Percentiles rank a stretch among this genome's conserved stretches.
Conservation (phyloP, 2,329 filamentous ascomycete species). For the Trichoderma sp. region DNA sequence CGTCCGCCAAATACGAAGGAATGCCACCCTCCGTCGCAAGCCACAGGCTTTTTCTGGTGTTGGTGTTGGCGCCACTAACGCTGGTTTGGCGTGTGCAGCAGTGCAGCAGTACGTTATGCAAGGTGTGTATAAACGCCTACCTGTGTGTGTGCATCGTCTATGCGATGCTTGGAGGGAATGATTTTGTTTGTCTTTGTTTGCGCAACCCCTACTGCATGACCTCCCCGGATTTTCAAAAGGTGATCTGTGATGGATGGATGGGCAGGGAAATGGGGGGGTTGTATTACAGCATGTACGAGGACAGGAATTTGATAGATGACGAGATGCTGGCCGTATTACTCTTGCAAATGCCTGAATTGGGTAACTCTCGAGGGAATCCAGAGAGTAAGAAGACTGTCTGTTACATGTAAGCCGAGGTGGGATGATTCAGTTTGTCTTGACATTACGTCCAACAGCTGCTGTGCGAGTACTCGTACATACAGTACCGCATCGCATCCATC, state of each 20-base stretch:
- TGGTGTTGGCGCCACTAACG: not conserved
- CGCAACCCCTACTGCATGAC: not conserved
- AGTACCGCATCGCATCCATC: not conserved
- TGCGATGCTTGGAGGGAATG: not conserved
- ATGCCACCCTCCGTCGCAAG: constrained; percentile 14
- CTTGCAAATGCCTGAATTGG: not conserved
- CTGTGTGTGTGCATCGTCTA: not conserved
- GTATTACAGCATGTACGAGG: not conserved
- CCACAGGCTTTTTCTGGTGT: not conserved
- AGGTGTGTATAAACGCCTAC: not conserved
- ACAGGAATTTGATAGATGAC: not conserved
- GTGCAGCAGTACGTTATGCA: not conserved
- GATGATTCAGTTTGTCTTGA: not conserved
- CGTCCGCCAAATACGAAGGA: constrained; percentile 18
- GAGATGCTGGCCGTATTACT: not conserved
- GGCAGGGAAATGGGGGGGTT: not conserved
- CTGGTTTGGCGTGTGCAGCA: not conserved
- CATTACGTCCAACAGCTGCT: not conserved
- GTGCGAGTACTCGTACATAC: not conserved
- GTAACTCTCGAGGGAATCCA: not conserved
- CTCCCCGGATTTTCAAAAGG: not conserved
- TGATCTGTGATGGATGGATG: not conserved
- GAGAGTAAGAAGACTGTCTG: not conserved
- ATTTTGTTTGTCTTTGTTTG: no score
- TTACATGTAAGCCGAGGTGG: not conserved